Conservation (phyloP, 2,329 filamentous ascomycete species). For the Nakataea oryzae region DNA sequence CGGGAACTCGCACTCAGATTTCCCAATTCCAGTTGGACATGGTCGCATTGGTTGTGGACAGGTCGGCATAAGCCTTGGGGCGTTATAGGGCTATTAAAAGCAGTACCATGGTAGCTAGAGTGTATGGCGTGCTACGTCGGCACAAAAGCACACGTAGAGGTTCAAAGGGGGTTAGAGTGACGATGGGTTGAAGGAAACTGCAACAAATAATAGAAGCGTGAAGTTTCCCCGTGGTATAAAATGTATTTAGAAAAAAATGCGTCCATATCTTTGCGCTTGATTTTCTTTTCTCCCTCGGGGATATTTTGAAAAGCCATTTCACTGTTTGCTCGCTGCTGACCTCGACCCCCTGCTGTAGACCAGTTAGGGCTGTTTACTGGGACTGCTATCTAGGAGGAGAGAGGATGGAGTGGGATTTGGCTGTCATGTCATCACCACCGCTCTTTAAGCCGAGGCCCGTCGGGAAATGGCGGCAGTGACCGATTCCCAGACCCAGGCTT, state of each 20-base stretch:
- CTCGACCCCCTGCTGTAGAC: no score
- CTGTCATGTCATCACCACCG: background rate
- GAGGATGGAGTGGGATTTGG: no score
- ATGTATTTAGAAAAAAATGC: background rate
- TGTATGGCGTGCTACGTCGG: background rate
- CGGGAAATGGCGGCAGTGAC: constrained; percentile 15
- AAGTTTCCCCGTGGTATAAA: background rate
- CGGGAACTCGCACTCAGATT: background rate
- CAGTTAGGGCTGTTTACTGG: no score
- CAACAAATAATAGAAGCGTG: background rate
- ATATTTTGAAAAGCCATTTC: no score
- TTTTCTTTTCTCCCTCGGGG: no score
- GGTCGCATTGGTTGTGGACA: background rate
- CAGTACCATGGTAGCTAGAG: background rate
- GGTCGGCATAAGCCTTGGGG: background rate
- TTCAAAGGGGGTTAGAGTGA: background rate
- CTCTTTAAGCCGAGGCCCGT: background rate
- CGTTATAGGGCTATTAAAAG: background rate
- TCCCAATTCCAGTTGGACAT: background rate
- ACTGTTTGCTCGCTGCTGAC: no score
- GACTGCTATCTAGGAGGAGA: no score
- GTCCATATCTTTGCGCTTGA: background rate
- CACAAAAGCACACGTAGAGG: background rate
- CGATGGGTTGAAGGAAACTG: background rate
- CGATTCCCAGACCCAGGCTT: constrained; percentile 25